Evolutionary conservation across 495 filamentous ascomycete genomes (phyloP), one percentile per base, ranked within the genome.

Genomic region (Melanomma pulvis-pyrius): DNA sequence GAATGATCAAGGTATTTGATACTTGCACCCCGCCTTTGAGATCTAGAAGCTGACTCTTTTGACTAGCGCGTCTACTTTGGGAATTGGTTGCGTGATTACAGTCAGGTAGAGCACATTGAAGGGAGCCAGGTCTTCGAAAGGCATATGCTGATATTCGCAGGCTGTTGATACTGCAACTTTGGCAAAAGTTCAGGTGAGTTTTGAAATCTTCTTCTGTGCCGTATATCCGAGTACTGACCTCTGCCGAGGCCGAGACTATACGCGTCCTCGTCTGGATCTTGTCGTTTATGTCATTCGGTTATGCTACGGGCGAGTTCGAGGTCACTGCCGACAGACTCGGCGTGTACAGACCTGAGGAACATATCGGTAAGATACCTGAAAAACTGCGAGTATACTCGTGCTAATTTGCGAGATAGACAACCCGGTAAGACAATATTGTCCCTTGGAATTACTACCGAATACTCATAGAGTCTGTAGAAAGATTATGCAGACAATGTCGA

Each of bases 251-350:
- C 50, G 91, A 90, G 58, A 94, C 93, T 21, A 96, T 98, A 69
- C 84, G 94, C 15, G 86, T 98, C 56, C 76, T 98, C 21, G 91
- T 88, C 60, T 97, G 93, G 93, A 84, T 96, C 59, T 83, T 97
- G 26, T 90, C 90, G 1, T 96, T 97, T 77, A 86, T 97, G 79
- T 88, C 86, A 55, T 94, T 97, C 77, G 94, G 94, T 22, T 98
- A 96, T 80, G 94, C 92, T n/a, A 98, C 94, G 0, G 90, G 82
- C 17, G 94, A 98, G 74, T 98, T 97, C 73, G 94, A 98, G 74
- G 94, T 98, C 50, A 98, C 94, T 4, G 83, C 89, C 3, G 93
- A 97, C 44, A 82, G 94, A 9, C 82, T 98, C 8, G 94, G 94
- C 8, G 89, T 92, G 62, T 98, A 98, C 73, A 84, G 94, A 13